Percentiles rank a stretch among this genome's conserved stretches.
phyloP scores from a whole-genome alignment of 257 asterid genomes.

The Fraxinus anomala region DNA sequence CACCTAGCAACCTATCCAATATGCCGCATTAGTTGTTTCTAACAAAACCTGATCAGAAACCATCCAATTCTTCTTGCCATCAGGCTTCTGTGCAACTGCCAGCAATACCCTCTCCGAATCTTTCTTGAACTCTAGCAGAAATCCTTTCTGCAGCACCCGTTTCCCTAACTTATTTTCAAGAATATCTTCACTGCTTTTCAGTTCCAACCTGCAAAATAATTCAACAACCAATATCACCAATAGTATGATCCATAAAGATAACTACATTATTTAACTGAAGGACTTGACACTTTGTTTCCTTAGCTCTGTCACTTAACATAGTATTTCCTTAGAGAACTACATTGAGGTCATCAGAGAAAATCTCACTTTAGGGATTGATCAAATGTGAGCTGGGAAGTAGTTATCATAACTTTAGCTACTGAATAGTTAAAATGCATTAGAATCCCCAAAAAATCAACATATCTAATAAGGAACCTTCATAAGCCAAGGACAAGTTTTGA shows the following conservation, averaged over 20 bases:
- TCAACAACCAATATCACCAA: conserved; percentile 10
- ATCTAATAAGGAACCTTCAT: not conserved
- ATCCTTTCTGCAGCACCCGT: conserved; percentile 62
- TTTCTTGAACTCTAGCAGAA: conserved; percentile 89
- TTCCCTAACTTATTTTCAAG: conserved; percentile 57
- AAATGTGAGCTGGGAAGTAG: not conserved
- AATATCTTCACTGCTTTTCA: conserved; percentile 61
- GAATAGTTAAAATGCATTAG: not conserved
- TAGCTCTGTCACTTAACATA: conserved; percentile 12
- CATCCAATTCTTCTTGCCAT: conserved; percentile 97
- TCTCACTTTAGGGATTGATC: conserved; percentile 7
- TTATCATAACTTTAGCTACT: not conserved
- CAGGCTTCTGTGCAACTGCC: conserved; percentile 88
- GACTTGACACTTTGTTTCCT: not conserved
- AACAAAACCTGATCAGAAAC: conserved; percentile 85
- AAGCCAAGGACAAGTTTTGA: not conserved
- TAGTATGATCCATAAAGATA: conserved; percentile 15
- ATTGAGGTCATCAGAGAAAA: not conserved
- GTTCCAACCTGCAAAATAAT: conserved; percentile 52
- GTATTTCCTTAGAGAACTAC: not conserved
- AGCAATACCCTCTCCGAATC: conserved; percentile 77
- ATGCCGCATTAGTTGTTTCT: conserved; percentile 37
- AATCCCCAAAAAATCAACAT: conserved; percentile 12
- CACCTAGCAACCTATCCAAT: conserved; percentile 40
- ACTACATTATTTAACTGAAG: not conserved